A percentile compares a stretch with the other conserved stretches of the same genome.
phyloP scores from a whole-genome alignment of 192 early-diverging fungal genomes.

The Neocallimastix lanati region DNA sequence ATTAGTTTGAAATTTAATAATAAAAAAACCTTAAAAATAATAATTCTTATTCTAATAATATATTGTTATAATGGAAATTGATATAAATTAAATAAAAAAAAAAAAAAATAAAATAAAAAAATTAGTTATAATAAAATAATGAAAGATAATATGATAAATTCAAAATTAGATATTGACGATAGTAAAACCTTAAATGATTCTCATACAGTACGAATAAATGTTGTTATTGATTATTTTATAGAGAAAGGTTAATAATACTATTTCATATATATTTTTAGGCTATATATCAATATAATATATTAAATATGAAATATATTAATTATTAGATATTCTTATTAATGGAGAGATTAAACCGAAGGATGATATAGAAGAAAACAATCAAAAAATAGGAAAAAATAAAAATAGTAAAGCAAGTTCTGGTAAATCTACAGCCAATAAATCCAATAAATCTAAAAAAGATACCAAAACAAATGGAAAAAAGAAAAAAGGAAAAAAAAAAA shows the following conservation, averaged over 20 bases:
- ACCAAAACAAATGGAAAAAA: background rate
- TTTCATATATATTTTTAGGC: no score
- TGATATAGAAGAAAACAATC: background rate
- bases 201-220: background rate
- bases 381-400: background rate
- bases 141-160: background rate
- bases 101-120: no score
- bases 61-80: no score
- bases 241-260: background rate
- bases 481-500: background rate
- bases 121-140: no score
- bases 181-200: background rate
- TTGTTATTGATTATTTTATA: background rate
- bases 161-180: background rate
- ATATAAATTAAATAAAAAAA: no score
- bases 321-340: background rate
- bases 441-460: background rate
- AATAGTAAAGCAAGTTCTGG: no score
- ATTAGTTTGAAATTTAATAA: no score
- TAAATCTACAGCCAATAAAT: no score
- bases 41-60: no score
- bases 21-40: no score
- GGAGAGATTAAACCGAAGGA: background rate
- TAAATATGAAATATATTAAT: background rate
- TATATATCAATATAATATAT: background rate